Evolutionary conservation across 2,329 filamentous ascomycete species (phyloP), one percentile per base, ranked within the genome.

Genomic region (Talaromyces sp.): DNA sequence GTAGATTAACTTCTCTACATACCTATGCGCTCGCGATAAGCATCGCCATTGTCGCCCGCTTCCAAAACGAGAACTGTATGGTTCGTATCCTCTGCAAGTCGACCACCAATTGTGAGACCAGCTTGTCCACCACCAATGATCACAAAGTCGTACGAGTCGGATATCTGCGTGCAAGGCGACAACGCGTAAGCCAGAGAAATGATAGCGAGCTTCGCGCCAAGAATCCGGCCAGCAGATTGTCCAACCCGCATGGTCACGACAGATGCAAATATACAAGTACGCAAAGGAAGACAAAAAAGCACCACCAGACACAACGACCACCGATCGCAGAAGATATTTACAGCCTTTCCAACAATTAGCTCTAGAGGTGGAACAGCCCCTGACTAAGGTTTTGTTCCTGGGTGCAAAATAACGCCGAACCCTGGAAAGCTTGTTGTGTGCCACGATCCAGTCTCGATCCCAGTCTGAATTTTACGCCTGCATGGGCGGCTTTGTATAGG

Each of bases 51-150:
- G 8, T 55, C 61, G 7, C 69, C 69, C 0, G 69, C 58, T 47
- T 71, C 69, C 1, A 71, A 60, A 4, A 71, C 69, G 2, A 71
- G 63, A 1, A 71, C 67, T 2, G 67, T 70, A 40, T 69, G 61
- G n/a, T 70, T 70, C 1, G 54, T 55, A 46, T 78, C 65, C 50
- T 81, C 76, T 1, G 78, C 75, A 3, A 85, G 54, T 22, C 66
- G 62, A 32, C 49, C 58, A 27, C 65, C 66, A 10, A 84, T 68
- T 1, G 74, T 75, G n/a, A 84, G 70, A 14, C 82, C 82, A 13
- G 80, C 79, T 6, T 80, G 82, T 6, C 81, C 82, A 32, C 82
- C 82, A 29, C 82, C 82, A 19, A 83, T 66, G 51, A 84, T 63
- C 35, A 83, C 57, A 52, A 68, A 68, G 45, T 68, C 66, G 29